These are phyloP conservation scores for Solanum chmielewskii DNA, from an alignment of 257 asterid species.

Conservation along the genomic window DNA sequence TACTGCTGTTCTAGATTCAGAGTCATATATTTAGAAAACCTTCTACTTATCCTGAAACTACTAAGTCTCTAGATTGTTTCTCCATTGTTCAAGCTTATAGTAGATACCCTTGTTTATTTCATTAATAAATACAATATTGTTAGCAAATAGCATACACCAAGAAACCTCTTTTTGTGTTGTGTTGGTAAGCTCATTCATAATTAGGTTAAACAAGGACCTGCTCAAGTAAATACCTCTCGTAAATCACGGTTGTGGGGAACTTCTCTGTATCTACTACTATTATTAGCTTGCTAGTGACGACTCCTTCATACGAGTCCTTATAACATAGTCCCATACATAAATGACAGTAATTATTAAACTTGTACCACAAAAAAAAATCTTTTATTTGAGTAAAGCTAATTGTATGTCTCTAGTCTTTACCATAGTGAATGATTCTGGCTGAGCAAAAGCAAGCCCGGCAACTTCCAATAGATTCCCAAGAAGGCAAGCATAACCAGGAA, in stretches of 20 bases:
- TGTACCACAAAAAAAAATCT: background rate
- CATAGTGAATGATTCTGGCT: constrained; percentile 65
- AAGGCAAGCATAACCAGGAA: constrained; percentile 84
- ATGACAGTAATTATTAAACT: background rate
- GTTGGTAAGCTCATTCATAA: background rate
- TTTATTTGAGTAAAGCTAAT: background rate
- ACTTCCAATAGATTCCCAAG: constrained; percentile 83
- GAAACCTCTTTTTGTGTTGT: background rate
- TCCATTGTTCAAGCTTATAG: background rate
- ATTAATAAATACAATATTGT: background rate
- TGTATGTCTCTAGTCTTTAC: constrained; percentile 33
- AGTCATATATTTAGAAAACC: background rate
- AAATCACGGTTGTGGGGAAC: background rate
- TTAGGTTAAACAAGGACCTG: background rate
- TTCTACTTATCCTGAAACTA: background rate
- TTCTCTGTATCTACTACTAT: background rate
- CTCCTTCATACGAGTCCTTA: background rate
- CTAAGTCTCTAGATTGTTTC: background rate
- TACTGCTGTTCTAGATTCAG: background rate
- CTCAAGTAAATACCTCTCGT: background rate
- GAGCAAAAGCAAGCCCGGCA: constrained; percentile 57
- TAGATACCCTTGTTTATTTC: background rate
- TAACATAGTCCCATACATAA: background rate
- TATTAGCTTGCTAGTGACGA: background rate
- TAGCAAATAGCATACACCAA: background rate